Evolutionary conservation across 352 stramenopile genomes (phyloP).

Genomic region (Globisporangium echinulatum): DNA sequence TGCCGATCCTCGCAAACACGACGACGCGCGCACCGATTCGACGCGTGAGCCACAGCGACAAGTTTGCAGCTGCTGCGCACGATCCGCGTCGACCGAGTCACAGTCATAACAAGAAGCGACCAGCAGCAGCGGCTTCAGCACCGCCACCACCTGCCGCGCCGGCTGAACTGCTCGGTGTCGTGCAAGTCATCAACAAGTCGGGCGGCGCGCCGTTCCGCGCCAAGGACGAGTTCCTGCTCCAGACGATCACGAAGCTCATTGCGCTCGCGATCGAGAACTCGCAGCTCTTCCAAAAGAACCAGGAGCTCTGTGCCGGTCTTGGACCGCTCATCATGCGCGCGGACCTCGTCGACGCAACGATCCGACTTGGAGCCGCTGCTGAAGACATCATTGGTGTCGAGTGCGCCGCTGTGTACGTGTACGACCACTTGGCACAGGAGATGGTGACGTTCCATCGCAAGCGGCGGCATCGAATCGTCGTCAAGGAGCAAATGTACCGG

Average conservation of each 20-base stretch:
- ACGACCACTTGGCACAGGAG: constrained; percentile 33
- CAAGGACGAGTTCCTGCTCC: constrained; percentile 75
- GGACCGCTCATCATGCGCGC: constrained; percentile 56
- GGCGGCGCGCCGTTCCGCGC: constrained; percentile 63
- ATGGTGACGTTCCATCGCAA: constrained; percentile 72
- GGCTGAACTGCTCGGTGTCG: constrained; percentile 52
- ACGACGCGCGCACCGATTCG: constrained; percentile 15
- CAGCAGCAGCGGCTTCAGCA: not conserved
- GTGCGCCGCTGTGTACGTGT: constrained; percentile 54
- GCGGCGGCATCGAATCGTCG: constrained; percentile 44
- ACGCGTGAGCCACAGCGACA: constrained; percentile 7
- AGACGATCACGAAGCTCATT: constrained; percentile 73
- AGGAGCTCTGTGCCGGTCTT: constrained; percentile 56
- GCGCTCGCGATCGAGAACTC: constrained; percentile 77
- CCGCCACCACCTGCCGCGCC: constrained; percentile 1
- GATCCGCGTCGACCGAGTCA: not conserved
- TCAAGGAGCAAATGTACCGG: constrained; percentile 45
- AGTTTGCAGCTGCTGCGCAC: not conserved
- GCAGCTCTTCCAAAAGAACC: constrained; percentile 74
- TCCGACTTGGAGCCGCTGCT: constrained; percentile 41
- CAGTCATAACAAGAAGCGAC: not conserved
- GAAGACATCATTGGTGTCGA: constrained; percentile 75
- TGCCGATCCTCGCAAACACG: constrained; percentile 58
- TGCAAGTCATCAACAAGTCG: constrained; percentile 82
- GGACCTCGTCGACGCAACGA: constrained; percentile 50